A percentile compares a stretch with the other conserved stretches of the same genome.
Evolutionary conservation across 371 early-diverging fungal genomes (phyloP).

Genomic region (Catenaria anguillulae): DNA sequence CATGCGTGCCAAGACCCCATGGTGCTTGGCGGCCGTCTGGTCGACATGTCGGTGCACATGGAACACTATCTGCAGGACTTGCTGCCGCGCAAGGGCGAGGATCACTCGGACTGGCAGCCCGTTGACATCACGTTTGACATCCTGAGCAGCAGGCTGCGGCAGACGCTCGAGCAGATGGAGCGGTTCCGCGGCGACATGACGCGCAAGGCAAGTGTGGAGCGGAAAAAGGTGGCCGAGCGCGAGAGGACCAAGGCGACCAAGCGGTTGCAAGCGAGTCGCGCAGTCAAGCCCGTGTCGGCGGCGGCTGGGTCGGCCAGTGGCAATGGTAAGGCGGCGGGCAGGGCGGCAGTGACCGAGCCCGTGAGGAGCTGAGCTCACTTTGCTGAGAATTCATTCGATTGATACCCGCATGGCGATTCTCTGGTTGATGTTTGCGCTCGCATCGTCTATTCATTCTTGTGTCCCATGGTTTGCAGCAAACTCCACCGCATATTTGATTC

Average conservation of each 20-base stretch:
- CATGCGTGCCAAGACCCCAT: background rate
- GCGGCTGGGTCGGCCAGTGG: background rate
- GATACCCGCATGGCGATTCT: too few species aligned
- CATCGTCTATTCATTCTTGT: too few species aligned
- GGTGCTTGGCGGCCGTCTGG: background rate
- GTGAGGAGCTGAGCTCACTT: too few species aligned
- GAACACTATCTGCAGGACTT: background rate
- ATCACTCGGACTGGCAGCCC: background rate
- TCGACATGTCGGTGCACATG: slow-evolving; percentile 1
- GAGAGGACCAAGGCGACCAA: background rate
- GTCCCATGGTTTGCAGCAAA: too few species aligned
- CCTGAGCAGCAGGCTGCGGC: background rate
- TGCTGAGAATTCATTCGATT: too few species aligned
- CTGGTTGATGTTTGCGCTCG: too few species aligned
- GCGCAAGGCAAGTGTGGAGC: too few species aligned
- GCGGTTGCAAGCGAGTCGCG: background rate
- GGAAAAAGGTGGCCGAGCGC: background rate
- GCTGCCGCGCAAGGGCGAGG: background rate
- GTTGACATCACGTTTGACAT: background rate
- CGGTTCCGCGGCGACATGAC: background rate
- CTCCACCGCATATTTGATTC: too few species aligned
- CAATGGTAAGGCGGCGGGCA: too few species aligned
- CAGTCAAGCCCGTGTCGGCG: background rate
- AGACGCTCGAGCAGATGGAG: background rate
- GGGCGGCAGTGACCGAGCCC: too few species aligned